A percentile compares a stretch with the other conserved stretches of the same genome.
Conservation (phyloP, 805 yeast genomes). For the Myxozyma monticola region DNA sequence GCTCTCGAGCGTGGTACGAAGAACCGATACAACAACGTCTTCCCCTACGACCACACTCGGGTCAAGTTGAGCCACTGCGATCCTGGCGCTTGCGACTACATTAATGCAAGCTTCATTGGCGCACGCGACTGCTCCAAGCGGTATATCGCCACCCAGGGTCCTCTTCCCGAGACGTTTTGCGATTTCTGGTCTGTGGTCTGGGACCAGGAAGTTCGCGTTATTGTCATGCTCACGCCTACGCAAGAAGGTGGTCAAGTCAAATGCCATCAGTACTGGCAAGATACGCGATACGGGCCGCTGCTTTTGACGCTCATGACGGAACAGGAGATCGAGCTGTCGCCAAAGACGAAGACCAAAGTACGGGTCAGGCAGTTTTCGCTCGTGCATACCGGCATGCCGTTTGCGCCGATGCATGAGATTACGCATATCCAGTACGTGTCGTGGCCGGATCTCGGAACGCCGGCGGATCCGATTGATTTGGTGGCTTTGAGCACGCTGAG, state of each 20-base stretch:
- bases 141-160: conserved; percentile 94
- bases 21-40: conserved; percentile 84
- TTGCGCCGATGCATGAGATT: conserved; percentile 45
- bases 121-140: conserved; percentile 43
- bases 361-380: conserved; percentile 49
- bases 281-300: conserved; percentile 50
- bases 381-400: conserved; percentile 36
- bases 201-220: conserved; percentile 64
- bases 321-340: conserved; percentile 21
- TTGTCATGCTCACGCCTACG: conserved; percentile 76
- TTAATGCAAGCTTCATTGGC: conserved; percentile 76
- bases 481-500: conserved; percentile 55
- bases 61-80: conserved; percentile 52
- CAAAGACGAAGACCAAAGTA: conserved; percentile 28
- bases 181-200: conserved; percentile 83
- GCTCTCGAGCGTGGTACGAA: conserved; percentile 82
- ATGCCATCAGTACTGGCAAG: conserved; percentile 83
- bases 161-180: conserved; percentile 70
- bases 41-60: conserved; percentile 82
- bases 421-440: conserved; percentile 72
- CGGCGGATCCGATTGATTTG: conserved; percentile 60
- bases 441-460: conserved; percentile 86
- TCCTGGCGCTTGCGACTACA: conserved; percentile 53
- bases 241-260: conserved; percentile 78
- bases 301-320: conserved; percentile 35